These are phyloP conservation scores for Citrus sp. DNA, from an alignment of 345 rosid species.

Conservation along the genomic window DNA sequence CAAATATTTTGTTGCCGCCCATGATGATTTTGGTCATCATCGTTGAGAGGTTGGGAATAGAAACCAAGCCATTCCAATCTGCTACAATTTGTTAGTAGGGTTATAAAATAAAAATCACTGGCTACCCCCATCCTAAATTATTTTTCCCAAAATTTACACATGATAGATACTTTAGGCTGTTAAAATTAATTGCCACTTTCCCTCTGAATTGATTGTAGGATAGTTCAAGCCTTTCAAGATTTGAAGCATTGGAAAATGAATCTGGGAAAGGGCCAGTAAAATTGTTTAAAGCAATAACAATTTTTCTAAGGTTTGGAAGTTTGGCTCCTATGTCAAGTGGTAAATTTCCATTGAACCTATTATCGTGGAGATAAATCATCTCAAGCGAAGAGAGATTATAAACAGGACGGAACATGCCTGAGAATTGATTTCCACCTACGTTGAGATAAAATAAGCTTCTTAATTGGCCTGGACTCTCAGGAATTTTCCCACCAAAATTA, in stretches of 20 bases:
- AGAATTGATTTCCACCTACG: fast-evolving
- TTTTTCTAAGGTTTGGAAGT: constrained; percentile 10
- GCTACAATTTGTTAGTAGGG: constrained; percentile 3
- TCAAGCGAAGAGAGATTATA: constrained; percentile 6
- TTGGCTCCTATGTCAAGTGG: background rate
- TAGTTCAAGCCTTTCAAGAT: background rate
- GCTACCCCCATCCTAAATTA: background rate
- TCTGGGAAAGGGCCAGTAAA: constrained; percentile 17
- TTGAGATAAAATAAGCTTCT: fast-evolving
- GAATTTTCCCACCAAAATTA: background rate
- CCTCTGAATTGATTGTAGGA: background rate
- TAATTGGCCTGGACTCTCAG: background rate
- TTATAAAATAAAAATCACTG: constrained; percentile 11
- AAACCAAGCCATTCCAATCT: background rate
- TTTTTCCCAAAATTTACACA: fast-evolving
- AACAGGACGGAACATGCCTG: constrained; percentile 7
- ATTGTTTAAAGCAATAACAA: background rate
- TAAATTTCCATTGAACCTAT: constrained; percentile 18
- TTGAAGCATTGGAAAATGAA: constrained; percentile 22
- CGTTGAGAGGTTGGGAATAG: constrained; percentile 11
- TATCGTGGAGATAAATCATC: fast-evolving
- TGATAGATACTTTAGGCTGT: background rate
- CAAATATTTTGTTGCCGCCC: background rate
- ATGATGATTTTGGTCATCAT: fast-evolving
- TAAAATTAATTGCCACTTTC: constrained; percentile 5